These are phyloP conservation scores for Closterium sp. DNA, from an alignment of 139 green algal genomes.

Conservation along the genomic window DNA sequence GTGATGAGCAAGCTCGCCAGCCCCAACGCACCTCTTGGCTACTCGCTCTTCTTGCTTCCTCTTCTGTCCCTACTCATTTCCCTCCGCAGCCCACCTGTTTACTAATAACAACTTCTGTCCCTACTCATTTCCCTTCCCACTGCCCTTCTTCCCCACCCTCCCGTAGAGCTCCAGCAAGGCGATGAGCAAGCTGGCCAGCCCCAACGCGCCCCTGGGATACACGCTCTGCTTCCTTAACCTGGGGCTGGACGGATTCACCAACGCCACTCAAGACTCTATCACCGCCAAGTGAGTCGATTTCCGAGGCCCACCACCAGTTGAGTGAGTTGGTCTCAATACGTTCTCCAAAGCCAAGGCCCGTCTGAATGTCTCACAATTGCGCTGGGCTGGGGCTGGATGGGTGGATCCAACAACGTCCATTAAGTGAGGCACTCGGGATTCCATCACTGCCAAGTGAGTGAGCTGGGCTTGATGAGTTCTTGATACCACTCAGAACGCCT, in stretches of 20 bases:
- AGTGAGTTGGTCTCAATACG: no score
- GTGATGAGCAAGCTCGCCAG: conserved; percentile 69
- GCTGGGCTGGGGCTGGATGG: conserved; percentile 78
- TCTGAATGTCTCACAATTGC: no score
- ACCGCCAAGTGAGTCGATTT: conserved; percentile 32
- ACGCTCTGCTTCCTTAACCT: conserved; percentile 88
- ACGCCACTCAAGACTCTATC: conserved; percentile 72
- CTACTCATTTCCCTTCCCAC: no score
- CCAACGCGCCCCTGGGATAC: conserved; percentile 88
- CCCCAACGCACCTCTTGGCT: conserved; percentile 82
- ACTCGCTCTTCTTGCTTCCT: conserved; percentile 80
- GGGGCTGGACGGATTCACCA: conserved; percentile 94
- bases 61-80: no score
- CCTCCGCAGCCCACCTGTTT: no score
- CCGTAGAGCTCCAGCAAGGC: no score
- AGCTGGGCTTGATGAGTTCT: no score
- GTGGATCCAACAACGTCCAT: conserved; percentile 77
- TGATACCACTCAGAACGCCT: no score
- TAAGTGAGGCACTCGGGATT: neutral
- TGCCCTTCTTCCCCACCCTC: neutral
- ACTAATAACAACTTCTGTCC: no score
- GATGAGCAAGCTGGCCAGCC: conserved; percentile 67
- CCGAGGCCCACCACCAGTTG: no score
- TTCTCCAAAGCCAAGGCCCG: no score
- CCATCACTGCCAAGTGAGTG: conserved; percentile 15